Base-by-base conservation (phyloP, 2,329 filamentous ascomycete species). In the Calonectria pauciramosa region DNA sequence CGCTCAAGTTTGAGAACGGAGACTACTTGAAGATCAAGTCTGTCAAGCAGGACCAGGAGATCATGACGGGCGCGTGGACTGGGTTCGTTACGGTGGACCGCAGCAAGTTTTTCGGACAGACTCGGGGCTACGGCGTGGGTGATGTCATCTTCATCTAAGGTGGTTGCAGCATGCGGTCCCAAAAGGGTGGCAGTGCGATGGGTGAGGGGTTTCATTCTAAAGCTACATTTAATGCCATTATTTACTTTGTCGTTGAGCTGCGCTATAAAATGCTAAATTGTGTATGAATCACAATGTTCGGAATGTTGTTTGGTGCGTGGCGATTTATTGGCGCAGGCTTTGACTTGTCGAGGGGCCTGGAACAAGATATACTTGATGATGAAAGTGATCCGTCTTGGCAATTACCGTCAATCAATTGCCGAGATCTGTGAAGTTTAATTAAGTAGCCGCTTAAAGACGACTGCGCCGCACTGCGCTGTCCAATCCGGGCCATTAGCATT, bases 1-100 rank as follows among this genome's bases (percentile, higher is more conserved):
- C 56, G 9, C 34, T 64, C 23, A 64, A 30, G 44, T 70, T 70
- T n/a, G 68, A 64, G 6, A 70, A 70, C 18, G 68, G 68, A 13
- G 68, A 70, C 44, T 70, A 52, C 47, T 20, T 70, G 4, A 32
- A 28, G 16, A 4, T 70, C 23, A 51, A 64, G 34, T 70, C 65
- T 18, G 49, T 47, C 20, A 56, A 34, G 51, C 51, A 56, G 0
- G 65, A 68, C 36, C 65, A 68, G 23, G 65, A 68, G 26, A 51
- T 68, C 6, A 26, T 28, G 51, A 13, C 13, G 4, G 65, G 65
- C 23, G 11, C 68, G 9, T 70, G 68, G 68, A 70, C 68, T 32
- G 68, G 68, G 5, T 70, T 70, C 9, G 18, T 70, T 2, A 63
- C 56, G 1, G 68, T 30, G 9, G 32, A 49, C 8, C 10, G 30